Evolutionary conservation across 2,329 filamentous ascomycete species (phyloP), one percentile per base, ranked within the genome.

Genomic region (Pseudogymnoascus sp.): DNA sequence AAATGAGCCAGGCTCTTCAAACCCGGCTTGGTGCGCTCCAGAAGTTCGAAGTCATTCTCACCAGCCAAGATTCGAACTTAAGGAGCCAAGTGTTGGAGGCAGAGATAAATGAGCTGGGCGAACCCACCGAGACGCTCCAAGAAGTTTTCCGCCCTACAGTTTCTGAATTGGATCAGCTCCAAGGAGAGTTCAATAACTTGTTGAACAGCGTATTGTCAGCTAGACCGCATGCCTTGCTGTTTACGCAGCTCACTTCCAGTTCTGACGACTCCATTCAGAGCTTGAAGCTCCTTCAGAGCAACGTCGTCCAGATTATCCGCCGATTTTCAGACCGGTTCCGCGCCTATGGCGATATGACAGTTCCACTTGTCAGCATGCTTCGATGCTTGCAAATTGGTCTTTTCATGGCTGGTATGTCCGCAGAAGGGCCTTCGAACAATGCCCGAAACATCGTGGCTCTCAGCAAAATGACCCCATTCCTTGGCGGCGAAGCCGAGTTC

Each of bases 321-420:
- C 84, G 92, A 50, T 80, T 99, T 6, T 82, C 80, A 1, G 79
- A 83, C 31, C 81, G 85, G 37, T 95, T 92, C 71, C 82, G 86
- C 40, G 85, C 86, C 12, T 97, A 97, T 70, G 90, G 91, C 65
- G 94, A 99, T 71, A 84, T 97, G 68, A 90, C 89, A 0, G 80
- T 84, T 50, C 92, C 91, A 3, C 82, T 91, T 10, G 80, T 91
- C 50, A 90, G 89, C 61, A 89, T 97, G 66, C 78, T 97, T 47
- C 85, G 89, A 64, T 90, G 90, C 68, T 77, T 97, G 8, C 84
- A 88, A 67, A 78, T 96, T 65, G 92, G 91, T 2, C 75, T 95
- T 33, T 87, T 84, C 0, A 75, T 95, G 38, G 82, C 80, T 62
- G 76, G 61, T 12, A 47, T 70, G 8, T 65, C 60, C 6, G 64